Evolutionary conservation across 192 early-diverging fungal species (phyloP).

Genomic region (Backusella morwellensis): DNA sequence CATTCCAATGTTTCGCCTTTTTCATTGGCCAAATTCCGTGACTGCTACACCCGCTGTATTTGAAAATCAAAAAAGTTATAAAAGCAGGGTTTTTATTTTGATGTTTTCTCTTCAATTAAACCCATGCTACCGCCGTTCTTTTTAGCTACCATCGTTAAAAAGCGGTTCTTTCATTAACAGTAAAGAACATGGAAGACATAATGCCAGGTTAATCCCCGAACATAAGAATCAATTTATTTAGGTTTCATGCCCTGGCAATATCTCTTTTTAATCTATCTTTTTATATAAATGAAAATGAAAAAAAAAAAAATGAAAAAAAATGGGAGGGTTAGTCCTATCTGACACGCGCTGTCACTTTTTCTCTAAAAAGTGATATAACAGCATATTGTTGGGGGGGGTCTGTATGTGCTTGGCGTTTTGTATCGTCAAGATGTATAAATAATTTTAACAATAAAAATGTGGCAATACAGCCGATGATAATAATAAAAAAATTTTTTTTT

Average conservation of each 20-base stretch:
- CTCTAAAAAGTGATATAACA: no score
- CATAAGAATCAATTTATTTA: constrained; percentile 14
- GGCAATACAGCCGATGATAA: not conserved
- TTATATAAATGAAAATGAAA: not conserved
- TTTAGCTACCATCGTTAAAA: not conserved
- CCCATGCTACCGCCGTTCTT: constrained; percentile 17
- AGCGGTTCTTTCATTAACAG: constrained; percentile 4
- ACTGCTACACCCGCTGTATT: not conserved
- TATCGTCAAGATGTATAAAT: no score
- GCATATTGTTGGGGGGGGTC: no score
- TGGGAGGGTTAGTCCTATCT: no score
- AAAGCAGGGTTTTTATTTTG: not conserved
- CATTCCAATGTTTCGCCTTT: no score
- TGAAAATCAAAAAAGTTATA: not conserved
- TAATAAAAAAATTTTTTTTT: not conserved
- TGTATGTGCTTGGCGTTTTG: no score
- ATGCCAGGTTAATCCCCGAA: constrained; percentile 11
- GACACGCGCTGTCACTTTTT: no score
- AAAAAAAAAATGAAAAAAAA: not conserved
- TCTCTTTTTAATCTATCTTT: not conserved
- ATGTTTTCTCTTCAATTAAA: not conserved
- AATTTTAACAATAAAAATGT: no score
- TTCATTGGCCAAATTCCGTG: not conserved
- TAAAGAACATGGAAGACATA: constrained; percentile 10
- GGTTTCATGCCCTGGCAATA: constrained; percentile 16